Evolutionary conservation across 2,329 filamentous ascomycete genomes (phyloP).

Genomic region (Xylariaceae sp.): DNA sequence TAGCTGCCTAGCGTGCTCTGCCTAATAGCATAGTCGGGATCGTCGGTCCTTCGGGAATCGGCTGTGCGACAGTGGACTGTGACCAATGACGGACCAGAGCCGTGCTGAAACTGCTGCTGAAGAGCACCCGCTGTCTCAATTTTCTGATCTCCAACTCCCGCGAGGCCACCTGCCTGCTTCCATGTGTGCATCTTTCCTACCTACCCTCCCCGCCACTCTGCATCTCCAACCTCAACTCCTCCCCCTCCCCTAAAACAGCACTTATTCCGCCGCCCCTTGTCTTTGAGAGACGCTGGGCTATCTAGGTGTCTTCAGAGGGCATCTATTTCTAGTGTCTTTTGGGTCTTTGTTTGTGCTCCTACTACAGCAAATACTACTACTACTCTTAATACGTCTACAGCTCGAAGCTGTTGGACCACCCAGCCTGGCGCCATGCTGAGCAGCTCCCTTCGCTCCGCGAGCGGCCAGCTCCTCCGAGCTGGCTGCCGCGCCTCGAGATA

Average conservation of each 20-base stretch:
- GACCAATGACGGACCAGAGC: no score
- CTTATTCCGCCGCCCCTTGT: constrained; percentile 43
- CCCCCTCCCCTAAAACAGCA: constrained; percentile 24
- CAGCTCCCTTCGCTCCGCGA: constrained; percentile 57
- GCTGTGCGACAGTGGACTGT: no score
- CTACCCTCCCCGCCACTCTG: constrained; percentile 1
- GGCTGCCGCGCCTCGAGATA: constrained; percentile 36
- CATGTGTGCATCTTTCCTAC: not conserved
- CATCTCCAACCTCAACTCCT: constrained; percentile 3
- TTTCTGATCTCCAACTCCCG: constrained; percentile 1
- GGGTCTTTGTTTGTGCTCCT: not conserved
- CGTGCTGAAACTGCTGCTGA: no score
- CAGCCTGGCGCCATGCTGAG: constrained; percentile 59
- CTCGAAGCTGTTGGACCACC: constrained; percentile 24
- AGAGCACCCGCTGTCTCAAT: no score
- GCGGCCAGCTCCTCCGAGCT: constrained; percentile 54
- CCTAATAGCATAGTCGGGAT: no score
- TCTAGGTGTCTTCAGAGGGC: not conserved
- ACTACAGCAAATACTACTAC: not conserved
- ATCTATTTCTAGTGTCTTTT: not conserved
- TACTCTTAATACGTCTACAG: not conserved
- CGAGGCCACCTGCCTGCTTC: not conserved
- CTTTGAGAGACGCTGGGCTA: not conserved
- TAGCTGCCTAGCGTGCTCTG: no score
- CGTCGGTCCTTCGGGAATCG: no score